Evolutionary conservation across 768 basidiomycete genomes (phyloP).

Genomic region (Chalciporus chontae): DNA sequence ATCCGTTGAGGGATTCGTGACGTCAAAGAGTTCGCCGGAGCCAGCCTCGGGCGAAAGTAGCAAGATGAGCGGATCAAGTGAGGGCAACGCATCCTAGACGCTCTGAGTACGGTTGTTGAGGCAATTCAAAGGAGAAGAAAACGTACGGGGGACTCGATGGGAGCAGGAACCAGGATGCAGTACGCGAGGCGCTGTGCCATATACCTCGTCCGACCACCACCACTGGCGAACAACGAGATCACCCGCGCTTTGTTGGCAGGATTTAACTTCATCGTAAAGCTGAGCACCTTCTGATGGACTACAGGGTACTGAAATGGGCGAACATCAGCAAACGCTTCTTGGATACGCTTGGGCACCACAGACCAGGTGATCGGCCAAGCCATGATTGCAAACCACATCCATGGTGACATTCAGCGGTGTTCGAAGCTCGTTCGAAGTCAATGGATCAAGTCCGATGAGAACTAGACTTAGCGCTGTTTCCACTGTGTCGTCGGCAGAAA

Average conservation of each 20-base stretch:
- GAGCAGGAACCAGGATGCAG: slow-evolving; percentile 18
- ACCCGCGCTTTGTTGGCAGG: slow-evolving; percentile 50
- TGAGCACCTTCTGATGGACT: slow-evolving; percentile 44
- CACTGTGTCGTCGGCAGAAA: slow-evolving; percentile 41
- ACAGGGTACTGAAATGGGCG: slow-evolving; percentile 40
- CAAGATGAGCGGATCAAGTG: slow-evolving; percentile 47
- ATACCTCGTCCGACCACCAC: slow-evolving; percentile 46
- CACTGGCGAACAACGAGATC: slow-evolving; percentile 48
- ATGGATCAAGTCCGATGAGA: slow-evolving; percentile 54
- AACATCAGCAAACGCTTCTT: not conserved
- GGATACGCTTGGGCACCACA: slow-evolving; percentile 2
- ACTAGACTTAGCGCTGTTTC: slow-evolving; percentile 49
- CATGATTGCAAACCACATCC: slow-evolving; percentile 41
- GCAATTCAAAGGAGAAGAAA: not conserved
- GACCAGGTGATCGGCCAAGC: slow-evolving; percentile 33
- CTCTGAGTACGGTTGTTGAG: not conserved
- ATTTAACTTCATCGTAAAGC: slow-evolving; percentile 37
- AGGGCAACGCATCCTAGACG: slow-evolving; percentile 44
- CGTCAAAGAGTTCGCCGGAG: slow-evolving; percentile 46
- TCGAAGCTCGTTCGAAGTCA: slow-evolving; percentile 41
- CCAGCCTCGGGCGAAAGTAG: slow-evolving; percentile 46
- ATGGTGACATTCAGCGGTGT: slow-evolving; percentile 46
- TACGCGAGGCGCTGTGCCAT: slow-evolving; percentile 61
- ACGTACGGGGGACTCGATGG: slow-evolving; percentile 13
- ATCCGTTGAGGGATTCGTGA: slow-evolving; percentile 52